These are phyloP conservation scores for Sanguinoderma infundibulare DNA, from an alignment of 1,284 basidiomycete species.

Conservation along the genomic window DNA sequence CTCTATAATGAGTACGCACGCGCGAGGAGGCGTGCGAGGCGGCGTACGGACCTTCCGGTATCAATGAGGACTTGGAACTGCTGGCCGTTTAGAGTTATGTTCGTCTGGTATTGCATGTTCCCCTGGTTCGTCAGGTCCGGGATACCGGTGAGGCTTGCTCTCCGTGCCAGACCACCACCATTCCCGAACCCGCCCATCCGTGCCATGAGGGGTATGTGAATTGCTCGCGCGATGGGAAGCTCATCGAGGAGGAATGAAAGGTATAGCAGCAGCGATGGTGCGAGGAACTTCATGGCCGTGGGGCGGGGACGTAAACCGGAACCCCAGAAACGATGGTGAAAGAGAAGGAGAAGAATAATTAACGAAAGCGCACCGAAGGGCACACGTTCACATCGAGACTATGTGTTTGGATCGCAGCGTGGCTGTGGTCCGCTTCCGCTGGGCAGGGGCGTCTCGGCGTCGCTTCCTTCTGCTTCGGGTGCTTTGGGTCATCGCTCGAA, in stretches of 20 bases:
- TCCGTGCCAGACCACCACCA: conserved; percentile 19
- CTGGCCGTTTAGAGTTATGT: conserved; percentile 55
- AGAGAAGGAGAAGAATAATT: conserved; percentile 4
- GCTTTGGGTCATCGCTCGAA: no score
- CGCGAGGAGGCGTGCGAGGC: background rate
- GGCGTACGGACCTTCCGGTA: conserved; percentile 63
- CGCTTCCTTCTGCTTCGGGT: no score
- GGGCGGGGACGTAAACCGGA: background rate
- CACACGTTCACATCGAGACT: conserved; percentile 1
- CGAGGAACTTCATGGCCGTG: conserved; percentile 29
- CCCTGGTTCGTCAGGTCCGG: conserved; percentile 43
- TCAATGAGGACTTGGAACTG: conserved; percentile 59
- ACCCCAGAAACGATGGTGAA: background rate
- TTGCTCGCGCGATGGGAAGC: conserved; percentile 15
- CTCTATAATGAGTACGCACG: background rate
- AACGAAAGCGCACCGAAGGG: background rate
- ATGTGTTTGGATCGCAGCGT: conserved; percentile 14
- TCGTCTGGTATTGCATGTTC: conserved; percentile 56
- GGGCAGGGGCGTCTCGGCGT: no score
- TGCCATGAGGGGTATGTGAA: conserved; percentile 28
- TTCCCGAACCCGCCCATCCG: conserved; percentile 16
- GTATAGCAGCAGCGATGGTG: conserved; percentile 31
- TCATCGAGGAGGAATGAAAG: conserved; percentile 34
- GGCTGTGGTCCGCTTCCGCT: conserved; percentile 16
- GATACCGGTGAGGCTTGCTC: conserved; percentile 27